Conservation (phyloP, 768 basidiomycete genomes). For the Leccinum truebloodii region DNA sequence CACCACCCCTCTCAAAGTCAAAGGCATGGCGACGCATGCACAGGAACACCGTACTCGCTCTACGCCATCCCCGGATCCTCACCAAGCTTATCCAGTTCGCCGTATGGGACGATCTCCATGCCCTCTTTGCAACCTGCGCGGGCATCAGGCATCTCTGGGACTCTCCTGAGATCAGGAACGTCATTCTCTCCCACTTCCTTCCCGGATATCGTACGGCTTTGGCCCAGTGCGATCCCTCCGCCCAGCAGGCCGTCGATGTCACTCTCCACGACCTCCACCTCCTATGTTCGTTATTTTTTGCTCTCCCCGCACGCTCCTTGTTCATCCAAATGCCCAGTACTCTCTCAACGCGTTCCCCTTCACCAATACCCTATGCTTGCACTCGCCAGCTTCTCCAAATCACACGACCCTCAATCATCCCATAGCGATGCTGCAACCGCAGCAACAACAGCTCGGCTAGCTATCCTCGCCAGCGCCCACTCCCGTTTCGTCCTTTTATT, state of each 20-base stretch:
- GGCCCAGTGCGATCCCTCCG: slow-evolving; percentile 39
- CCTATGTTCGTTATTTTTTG: slow-evolving; percentile 52
- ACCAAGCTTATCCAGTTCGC: slow-evolving; percentile 31
- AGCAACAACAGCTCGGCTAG: slow-evolving; percentile 38
- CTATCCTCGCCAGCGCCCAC: slow-evolving; percentile 58
- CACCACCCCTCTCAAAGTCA: slow-evolving; percentile 12
- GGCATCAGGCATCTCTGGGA: slow-evolving; percentile 37
- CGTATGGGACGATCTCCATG: slow-evolving; percentile 43
- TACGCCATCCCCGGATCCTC: slow-evolving; percentile 39
- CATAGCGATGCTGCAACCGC: slow-evolving; percentile 28
- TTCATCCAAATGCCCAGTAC: slow-evolving; percentile 41
- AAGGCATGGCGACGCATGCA: slow-evolving; percentile 33
- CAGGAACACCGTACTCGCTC: slow-evolving; percentile 22
- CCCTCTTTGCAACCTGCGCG: slow-evolving; percentile 38
- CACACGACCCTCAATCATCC: slow-evolving; percentile 30
- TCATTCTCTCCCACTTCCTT: slow-evolving; percentile 50
- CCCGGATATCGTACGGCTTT: slow-evolving; percentile 55
- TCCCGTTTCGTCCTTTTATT: slow-evolving; percentile 74
- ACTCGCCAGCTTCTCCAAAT: slow-evolving; percentile 48
- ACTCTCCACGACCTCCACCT: slow-evolving; percentile 61
- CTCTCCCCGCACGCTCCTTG: slow-evolving; percentile 9
- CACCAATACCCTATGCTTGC: slow-evolving; percentile 75
- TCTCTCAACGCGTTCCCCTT: slow-evolving; percentile 63
- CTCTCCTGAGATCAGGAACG: slow-evolving; percentile 35
- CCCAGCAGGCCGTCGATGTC: slow-evolving; percentile 49